Evolutionary conservation across 768 basidiomycete species (phyloP).

Genomic region (Boletus barrowsii): DNA sequence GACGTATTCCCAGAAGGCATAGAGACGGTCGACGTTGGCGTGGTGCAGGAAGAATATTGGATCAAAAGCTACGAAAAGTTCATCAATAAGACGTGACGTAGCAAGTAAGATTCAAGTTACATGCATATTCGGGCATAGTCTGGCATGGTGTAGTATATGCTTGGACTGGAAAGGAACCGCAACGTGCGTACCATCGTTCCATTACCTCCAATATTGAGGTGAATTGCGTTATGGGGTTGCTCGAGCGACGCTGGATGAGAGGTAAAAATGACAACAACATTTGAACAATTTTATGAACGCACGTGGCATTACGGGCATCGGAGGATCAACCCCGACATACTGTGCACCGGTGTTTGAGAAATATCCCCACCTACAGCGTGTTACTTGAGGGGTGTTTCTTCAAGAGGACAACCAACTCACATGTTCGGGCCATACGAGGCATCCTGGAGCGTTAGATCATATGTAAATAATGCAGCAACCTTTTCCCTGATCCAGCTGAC

Average conservation of each 20-base stretch:
- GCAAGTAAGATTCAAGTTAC: neutral
- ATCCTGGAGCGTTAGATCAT: conserved; percentile 10
- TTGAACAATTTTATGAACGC: neutral
- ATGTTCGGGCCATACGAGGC: conserved; percentile 12
- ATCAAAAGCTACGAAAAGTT: conserved; percentile 7
- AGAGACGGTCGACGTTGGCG: conserved; percentile 17
- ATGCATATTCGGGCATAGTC: conserved; percentile 17
- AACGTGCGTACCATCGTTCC: conserved; percentile 11
- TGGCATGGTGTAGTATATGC: neutral
- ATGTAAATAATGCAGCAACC: conserved; percentile 13
- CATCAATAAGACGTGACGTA: neutral
- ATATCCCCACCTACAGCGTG: conserved; percentile 7
- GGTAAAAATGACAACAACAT: neutral
- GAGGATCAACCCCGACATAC: neutral
- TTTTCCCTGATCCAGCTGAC: conserved; percentile 16
- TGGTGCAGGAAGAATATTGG: conserved; percentile 21
- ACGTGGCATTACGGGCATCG: conserved; percentile 1
- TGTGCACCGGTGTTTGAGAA: conserved; percentile 2
- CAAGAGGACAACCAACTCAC: neutral
- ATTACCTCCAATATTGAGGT: conserved; percentile 12
- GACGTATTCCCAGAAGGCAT: conserved; percentile 22
- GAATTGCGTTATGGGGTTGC: conserved; percentile 17
- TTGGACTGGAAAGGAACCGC: neutral
- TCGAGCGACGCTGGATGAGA: conserved; percentile 10
- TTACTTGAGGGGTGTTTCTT: neutral